Conservation (phyloP, 495 filamentous ascomycete species). For the Penicillium macrosclerotiorum region DNA sequence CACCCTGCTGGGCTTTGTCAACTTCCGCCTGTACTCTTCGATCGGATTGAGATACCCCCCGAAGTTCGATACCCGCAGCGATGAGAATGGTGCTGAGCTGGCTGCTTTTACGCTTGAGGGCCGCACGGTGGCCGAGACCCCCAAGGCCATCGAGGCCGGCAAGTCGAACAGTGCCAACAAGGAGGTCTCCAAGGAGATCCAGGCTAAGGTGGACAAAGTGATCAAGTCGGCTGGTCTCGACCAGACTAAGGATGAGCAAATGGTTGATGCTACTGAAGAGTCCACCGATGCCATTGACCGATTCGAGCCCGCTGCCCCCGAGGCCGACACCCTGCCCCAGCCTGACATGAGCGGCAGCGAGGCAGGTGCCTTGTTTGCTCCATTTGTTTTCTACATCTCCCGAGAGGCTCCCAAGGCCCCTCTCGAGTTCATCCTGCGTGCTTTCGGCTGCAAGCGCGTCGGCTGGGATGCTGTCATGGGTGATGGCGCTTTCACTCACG, state of each 20-base stretch:
- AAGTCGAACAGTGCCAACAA: conserved; percentile 45
- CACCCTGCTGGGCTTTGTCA: conserved; percentile 90
- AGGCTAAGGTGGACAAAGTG: conserved; percentile 54
- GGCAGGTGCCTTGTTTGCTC: conserved; percentile 69
- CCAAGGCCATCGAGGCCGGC: conserved; percentile 53
- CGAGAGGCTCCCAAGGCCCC: conserved; percentile 88
- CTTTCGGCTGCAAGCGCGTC: conserved; percentile 94
- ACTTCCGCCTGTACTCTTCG: conserved; percentile 88
- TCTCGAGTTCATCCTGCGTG: conserved; percentile 88
- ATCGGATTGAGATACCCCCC: conserved; percentile 91
- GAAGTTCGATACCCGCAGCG: conserved; percentile 82
- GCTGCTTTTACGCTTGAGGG: conserved; percentile 88
- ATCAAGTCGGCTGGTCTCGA: conserved; percentile 44
- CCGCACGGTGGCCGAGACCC: conserved; percentile 53
- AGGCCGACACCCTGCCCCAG: conserved; percentile 84
- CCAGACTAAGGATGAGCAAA: conserved; percentile 43
- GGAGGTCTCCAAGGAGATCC: conserved; percentile 48
- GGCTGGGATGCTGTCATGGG: conserved; percentile 90
- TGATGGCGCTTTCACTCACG: conserved; percentile 85
- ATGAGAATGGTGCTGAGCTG: conserved; percentile 85
- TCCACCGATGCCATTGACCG: conserved; percentile 76
- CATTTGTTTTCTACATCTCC: conserved; percentile 89
- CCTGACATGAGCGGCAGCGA: conserved; percentile 60
- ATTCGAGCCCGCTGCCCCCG: conserved; percentile 73
- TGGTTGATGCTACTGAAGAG: conserved; percentile 41